phyloP scores from a whole-genome alignment of 2,329 filamentous ascomycete species.

The Neofusicoccum cordaticola region DNA sequence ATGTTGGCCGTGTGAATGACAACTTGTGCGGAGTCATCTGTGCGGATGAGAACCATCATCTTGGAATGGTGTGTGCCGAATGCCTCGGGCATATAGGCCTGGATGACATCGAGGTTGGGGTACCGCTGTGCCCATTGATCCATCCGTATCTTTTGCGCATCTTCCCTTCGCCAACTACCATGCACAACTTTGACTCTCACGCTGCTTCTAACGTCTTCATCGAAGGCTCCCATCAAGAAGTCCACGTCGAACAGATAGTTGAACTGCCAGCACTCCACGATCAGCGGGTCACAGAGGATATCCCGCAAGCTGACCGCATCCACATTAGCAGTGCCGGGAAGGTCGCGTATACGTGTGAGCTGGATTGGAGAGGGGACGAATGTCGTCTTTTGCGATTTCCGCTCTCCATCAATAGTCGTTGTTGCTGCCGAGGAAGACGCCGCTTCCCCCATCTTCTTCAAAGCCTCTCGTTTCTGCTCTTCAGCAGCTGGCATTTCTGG shows the following conservation, averaged over 20 bases:
- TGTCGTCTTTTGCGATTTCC: not conserved
- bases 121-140: constrained; percentile 63
- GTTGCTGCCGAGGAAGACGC: not conserved
- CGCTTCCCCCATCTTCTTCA: too few relatives aligned
- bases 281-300: constrained; percentile 70
- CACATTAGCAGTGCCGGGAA: constrained; percentile 59
- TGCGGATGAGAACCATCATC: constrained; percentile 79
- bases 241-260: constrained; percentile 65
- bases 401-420: not conserved
- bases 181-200: constrained; percentile 60
- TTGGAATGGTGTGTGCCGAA: constrained; percentile 87
- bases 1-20: constrained; percentile 89
- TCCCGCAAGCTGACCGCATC: constrained; percentile 65
- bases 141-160: constrained; percentile 55
- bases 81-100: constrained; percentile 75
- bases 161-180: constrained; percentile 67
- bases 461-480: not conserved
- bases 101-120: constrained; percentile 66
- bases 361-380: constrained; percentile 63
- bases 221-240: constrained; percentile 58
- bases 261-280: constrained; percentile 69
- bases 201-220: constrained; percentile 52
- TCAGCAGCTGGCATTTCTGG: too few relatives aligned
- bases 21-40: constrained; percentile 73
- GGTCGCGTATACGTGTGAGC: constrained; percentile 66